Conservation (phyloP, 139 green algal species). For the Chlorella sorokiniana region DNA sequence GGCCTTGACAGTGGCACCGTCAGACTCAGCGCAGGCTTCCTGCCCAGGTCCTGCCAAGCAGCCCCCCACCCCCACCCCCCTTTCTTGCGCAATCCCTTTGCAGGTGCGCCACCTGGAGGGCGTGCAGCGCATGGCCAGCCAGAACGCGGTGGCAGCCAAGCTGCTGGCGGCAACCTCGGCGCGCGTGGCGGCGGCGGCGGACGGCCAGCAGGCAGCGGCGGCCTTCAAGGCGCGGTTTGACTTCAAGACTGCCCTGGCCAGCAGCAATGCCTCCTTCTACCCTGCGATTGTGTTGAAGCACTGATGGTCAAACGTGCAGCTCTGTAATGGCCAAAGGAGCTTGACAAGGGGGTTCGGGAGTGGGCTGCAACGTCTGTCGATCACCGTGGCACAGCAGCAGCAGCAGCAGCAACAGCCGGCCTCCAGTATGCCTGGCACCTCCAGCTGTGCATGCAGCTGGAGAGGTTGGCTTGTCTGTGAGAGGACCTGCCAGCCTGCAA, state of each 20-base stretch:
- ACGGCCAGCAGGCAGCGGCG: not conserved
- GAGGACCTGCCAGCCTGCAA: too few relatives aligned
- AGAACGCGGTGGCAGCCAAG: conserved; percentile 33
- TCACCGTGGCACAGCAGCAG: too few relatives aligned
- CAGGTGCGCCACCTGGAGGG: conserved; percentile 30
- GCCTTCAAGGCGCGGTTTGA: conserved; percentile 23
- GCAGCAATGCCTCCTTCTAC: conserved; percentile 24
- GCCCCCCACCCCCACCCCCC: not conserved
- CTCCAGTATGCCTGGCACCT: too few relatives aligned
- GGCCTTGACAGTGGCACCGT: not conserved
- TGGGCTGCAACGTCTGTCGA: not conserved
- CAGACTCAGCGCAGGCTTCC: not conserved
- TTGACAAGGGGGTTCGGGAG: too few relatives aligned
- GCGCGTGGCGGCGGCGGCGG: not conserved
- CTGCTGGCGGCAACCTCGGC: conserved; percentile 19
- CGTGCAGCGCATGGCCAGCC: conserved; percentile 17
- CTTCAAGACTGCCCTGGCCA: conserved; percentile 21
- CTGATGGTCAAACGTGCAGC: not conserved
- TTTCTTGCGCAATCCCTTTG: not conserved
- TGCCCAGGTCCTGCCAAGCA: not conserved
- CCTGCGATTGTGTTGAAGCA: conserved; percentile 19
- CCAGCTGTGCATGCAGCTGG: too few relatives aligned
- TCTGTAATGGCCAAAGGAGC: not conserved
- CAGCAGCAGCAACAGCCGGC: too few relatives aligned
- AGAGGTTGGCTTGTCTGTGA: too few relatives aligned